These are phyloP conservation scores for Halocafeteria seosinensis DNA, from an alignment of 108 stramenopile genomes.

Conservation along the genomic window DNA sequence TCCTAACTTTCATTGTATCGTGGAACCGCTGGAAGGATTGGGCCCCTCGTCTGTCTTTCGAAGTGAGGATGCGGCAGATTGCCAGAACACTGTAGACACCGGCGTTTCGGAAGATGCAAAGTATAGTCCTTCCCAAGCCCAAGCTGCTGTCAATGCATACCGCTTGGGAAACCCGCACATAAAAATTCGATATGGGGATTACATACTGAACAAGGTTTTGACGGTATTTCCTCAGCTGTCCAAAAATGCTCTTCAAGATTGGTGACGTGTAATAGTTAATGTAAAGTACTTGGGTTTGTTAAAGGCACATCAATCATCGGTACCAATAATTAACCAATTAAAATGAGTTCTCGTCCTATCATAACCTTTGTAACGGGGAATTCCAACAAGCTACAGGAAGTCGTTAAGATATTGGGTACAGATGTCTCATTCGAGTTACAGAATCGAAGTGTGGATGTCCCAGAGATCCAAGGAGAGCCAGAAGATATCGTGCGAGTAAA, in stretches of 20 bases:
- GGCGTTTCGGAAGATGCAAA: too few relatives aligned
- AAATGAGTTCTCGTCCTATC: too few relatives aligned
- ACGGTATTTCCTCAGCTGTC: background rate
- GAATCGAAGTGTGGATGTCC: conserved; percentile 66
- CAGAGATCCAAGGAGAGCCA: conserved; percentile 84
- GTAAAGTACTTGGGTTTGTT: too few relatives aligned
- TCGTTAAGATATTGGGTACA: conserved; percentile 44
- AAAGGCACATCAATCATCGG: too few relatives aligned
- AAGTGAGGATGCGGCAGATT: background rate
- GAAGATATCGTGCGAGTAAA: conserved; percentile 80
- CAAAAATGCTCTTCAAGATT: background rate
- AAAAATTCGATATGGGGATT: background rate
- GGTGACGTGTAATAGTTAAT: too few relatives aligned
- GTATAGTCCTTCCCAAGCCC: background rate
- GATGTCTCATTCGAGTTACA: conserved; percentile 34
- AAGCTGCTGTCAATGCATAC: background rate
- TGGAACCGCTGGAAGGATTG: too few relatives aligned
- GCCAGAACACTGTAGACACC: background rate
- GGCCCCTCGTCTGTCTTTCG: too few relatives aligned
- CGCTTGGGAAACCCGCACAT: background rate
- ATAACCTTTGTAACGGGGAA: conserved; percentile 98
- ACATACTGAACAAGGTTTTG: background rate
- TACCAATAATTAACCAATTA: too few relatives aligned
- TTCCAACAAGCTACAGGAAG: conserved; percentile 90
- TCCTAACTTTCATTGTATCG: background rate